Evolutionary conservation across 208 protist genomes (phyloP).

Genomic region (Porcisia hertigi): DNA sequence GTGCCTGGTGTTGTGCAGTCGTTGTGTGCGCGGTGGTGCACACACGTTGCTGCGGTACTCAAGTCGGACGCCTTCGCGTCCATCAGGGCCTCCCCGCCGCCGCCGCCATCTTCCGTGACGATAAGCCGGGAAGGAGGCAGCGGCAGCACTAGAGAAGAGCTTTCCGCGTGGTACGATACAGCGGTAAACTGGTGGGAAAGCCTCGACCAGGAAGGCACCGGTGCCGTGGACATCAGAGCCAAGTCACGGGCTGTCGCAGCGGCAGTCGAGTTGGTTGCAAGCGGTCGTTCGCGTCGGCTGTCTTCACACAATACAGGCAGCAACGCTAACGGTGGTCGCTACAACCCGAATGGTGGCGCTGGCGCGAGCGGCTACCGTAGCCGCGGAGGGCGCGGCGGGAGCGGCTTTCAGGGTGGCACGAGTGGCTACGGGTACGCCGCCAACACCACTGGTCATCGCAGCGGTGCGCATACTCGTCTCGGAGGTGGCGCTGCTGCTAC

Average conservation of each 20-base stretch:
- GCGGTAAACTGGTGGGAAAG: slow-evolving; percentile 33
- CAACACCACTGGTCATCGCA: slow-evolving; percentile 1
- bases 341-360: slow-evolving; percentile 3
- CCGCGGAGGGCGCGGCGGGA: slow-evolving; percentile 11
- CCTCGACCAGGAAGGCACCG: slow-evolving; percentile 31
- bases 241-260: slow-evolving; percentile 26
- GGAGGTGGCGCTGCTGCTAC: neutral
- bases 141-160: slow-evolving; percentile 21
- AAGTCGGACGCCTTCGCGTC: slow-evolving; percentile 28
- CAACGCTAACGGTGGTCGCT: slow-evolving; percentile 20
- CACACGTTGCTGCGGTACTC: slow-evolving; percentile 27
- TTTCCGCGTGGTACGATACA: slow-evolving; percentile 32
- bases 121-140: slow-evolving; percentile 1
- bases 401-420: neutral
- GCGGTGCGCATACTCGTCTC: neutral
- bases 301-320: slow-evolving; percentile 5
- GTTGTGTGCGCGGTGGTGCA: slow-evolving; percentile 33
- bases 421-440: slow-evolving; percentile 24
- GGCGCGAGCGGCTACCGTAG: slow-evolving; percentile 12
- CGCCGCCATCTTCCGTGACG: slow-evolving; percentile 11
- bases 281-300: slow-evolving; percentile 20
- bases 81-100: slow-evolving; percentile 20
- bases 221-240: slow-evolving; percentile 28
- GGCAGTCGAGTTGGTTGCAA: slow-evolving; percentile 23
- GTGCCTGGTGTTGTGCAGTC: slow-evolving; percentile 28